phyloP scores from a whole-genome alignment of 768 basidiomycete species.

The Termitomyces bulborhizus region DNA sequence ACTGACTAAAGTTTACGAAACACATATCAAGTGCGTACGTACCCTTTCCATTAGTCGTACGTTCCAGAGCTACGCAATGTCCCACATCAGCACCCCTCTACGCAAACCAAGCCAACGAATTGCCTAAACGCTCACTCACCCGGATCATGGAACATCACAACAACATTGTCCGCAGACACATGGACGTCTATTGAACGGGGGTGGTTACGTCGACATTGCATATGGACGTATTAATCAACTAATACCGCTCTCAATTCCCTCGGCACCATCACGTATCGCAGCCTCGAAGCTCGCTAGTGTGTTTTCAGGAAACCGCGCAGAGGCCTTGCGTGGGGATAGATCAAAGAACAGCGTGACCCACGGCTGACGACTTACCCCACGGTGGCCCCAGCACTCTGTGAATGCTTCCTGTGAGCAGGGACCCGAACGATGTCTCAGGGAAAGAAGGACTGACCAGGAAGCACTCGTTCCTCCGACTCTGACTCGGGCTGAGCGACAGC shows the following conservation, averaged over 20 bases:
- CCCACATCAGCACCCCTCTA: not conserved
- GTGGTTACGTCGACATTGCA: slow-evolving; percentile 39
- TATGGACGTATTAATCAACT: slow-evolving; percentile 17
- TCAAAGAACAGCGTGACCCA: not conserved
- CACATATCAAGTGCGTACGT: not conserved
- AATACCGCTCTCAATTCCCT: slow-evolving; percentile 97
- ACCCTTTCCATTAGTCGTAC: slow-evolving; percentile 82
- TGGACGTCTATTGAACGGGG: slow-evolving; percentile 73
- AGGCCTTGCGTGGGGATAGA: slow-evolving; percentile 51
- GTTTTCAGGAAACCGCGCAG: slow-evolving; percentile 86
- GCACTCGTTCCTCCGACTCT: slow-evolving; percentile 3
- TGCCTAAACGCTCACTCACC: slow-evolving; percentile 28
- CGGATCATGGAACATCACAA: slow-evolving; percentile 96
- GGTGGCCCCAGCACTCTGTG: slow-evolving; percentile 65
- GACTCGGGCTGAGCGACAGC: not conserved
- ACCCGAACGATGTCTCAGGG: not conserved
- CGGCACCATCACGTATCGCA: slow-evolving; percentile 91
- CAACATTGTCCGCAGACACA: slow-evolving; percentile 79
- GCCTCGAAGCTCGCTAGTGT: slow-evolving; percentile 93
- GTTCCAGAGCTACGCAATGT: slow-evolving; percentile 44
- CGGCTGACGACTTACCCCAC: slow-evolving; percentile 34
- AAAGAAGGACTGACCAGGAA: slow-evolving; percentile 24
- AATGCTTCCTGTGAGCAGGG: not conserved
- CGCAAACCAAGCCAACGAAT: too few species aligned
- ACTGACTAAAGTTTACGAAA: not conserved